These are phyloP conservation scores for Candida hungchunana DNA, from an alignment of 805 yeast genomes.

Conservation along the genomic window DNA sequence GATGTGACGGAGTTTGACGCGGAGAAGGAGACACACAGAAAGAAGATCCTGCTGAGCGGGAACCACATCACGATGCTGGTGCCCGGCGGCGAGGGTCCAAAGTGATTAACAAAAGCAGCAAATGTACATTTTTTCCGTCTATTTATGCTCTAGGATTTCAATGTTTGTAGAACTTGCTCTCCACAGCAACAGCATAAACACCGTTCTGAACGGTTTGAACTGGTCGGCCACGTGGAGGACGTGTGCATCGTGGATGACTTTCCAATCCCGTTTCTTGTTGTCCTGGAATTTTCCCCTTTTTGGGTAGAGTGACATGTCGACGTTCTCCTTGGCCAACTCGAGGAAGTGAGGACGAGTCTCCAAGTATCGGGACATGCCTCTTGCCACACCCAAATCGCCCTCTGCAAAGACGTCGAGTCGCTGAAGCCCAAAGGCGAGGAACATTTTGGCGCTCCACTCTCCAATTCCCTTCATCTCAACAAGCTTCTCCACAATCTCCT, in stretches of 20 bases:
- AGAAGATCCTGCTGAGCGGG: constrained; percentile 67
- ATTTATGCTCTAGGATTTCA: constrained; percentile 7
- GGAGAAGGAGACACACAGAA: constrained; percentile 41
- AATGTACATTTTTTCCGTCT: not conserved
- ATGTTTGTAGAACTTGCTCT: constrained; percentile 49
- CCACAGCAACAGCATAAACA: constrained; percentile 74
- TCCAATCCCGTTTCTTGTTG: constrained; percentile 56
- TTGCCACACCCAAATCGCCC: constrained; percentile 81
- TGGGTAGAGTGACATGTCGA: constrained; percentile 31
- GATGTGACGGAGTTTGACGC: constrained; percentile 65
- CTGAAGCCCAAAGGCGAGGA: constrained; percentile 62
- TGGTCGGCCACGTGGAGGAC: constrained; percentile 50
- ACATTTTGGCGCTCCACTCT: constrained; percentile 89
- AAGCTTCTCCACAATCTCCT: constrained; percentile 45
- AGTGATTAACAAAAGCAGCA: not conserved
- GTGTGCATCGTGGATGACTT: constrained; percentile 56
- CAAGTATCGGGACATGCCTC: constrained; percentile 71
- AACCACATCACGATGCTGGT: constrained; percentile 67
- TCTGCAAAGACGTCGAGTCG: constrained; percentile 68
- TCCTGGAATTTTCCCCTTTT: constrained; percentile 33
- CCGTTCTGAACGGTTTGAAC: constrained; percentile 64
- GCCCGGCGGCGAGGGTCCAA: constrained; percentile 44
- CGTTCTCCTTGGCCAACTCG: constrained; percentile 38
- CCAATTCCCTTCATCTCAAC: constrained; percentile 68
- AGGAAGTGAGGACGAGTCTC: constrained; percentile 47